These are phyloP conservation scores for Colletotrichum lindemuthianum DNA, from an alignment of 2,329 filamentous ascomycete species.

Conservation along the genomic window DNA sequence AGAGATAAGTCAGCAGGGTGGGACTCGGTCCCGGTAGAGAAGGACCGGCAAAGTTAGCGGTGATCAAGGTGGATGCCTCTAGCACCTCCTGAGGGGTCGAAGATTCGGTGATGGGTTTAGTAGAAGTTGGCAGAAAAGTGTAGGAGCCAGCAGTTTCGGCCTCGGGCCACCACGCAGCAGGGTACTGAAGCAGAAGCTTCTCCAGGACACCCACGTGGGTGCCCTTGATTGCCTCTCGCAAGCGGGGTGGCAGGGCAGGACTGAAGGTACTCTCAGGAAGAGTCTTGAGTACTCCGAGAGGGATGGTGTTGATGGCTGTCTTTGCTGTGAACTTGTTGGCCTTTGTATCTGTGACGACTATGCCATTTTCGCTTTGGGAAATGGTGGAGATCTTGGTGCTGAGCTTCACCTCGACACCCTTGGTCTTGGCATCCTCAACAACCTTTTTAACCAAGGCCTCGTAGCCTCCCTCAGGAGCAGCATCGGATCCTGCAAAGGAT, in stretches of 20 bases:
- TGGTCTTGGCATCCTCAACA: conserved; percentile 26
- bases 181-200: conserved; percentile 33
- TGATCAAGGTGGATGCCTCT: conserved; percentile 31
- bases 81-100: conserved; percentile 24
- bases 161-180: conserved; percentile 32
- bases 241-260: conserved; percentile 22
- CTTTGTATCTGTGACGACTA: conserved; percentile 21
- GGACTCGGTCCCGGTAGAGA: conserved; percentile 27
- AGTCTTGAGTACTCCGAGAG: conserved; percentile 30
- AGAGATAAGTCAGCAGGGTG: conserved; percentile 32
- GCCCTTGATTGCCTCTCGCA: conserved; percentile 27
- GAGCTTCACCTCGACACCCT: conserved; percentile 29
- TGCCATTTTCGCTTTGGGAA: conserved; percentile 7
- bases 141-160: conserved; percentile 28
- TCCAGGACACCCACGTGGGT: conserved; percentile 32
- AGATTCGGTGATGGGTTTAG: conserved; percentile 25
- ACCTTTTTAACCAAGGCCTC: conserved; percentile 27
- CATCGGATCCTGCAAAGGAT: conserved; percentile 29
- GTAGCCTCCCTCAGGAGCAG: conserved; percentile 33
- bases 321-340: conserved; percentile 33
- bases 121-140: conserved; percentile 33
- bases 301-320: conserved; percentile 31
- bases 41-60: conserved; percentile 29
- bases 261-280: conserved; percentile 30
- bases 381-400: conserved; percentile 20